Evolutionary conservation across 2,329 filamentous ascomycete genomes (phyloP).

Genomic region (Pyricularia pennisetigena): DNA sequence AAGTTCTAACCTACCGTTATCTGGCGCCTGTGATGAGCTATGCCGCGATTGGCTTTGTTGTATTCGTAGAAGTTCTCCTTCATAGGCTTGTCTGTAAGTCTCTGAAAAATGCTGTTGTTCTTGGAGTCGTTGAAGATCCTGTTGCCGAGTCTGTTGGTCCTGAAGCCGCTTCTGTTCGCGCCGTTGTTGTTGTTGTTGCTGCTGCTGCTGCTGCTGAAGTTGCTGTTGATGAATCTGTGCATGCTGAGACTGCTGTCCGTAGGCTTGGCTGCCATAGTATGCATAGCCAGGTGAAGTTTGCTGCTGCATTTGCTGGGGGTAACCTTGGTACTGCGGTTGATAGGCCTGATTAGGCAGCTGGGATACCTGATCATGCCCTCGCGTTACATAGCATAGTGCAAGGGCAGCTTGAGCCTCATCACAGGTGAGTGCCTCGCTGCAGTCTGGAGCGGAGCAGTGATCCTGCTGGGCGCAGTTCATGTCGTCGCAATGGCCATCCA

Average conservation of each 20-base stretch:
- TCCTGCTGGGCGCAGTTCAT: conserved; percentile 10
- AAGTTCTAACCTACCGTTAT: background rate
- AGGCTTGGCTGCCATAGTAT: background rate
- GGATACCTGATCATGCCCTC: background rate
- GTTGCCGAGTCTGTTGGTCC: too few species aligned
- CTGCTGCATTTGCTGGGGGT: background rate
- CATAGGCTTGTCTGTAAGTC: background rate
- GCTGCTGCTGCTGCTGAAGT: background rate
- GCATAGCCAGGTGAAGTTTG: background rate
- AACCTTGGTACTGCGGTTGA: background rate
- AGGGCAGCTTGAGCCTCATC: background rate
- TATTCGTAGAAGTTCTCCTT: background rate
- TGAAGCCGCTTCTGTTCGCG: background rate
- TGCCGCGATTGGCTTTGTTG: background rate
- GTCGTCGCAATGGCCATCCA: conserved; percentile 12
- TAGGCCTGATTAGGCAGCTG: background rate
- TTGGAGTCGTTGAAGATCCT: too few species aligned
- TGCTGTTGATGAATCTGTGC: background rate
- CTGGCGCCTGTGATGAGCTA: background rate
- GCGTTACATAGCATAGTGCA: background rate
- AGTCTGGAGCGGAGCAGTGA: conserved; percentile 8
- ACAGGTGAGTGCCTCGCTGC: conserved; percentile 9
- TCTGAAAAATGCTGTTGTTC: too few species aligned
- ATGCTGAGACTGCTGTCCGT: background rate
- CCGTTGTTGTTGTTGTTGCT: background rate